Conservation (phyloP, 2,329 filamentous ascomycete genomes). For the Aspergillus oerlinghausenensis region DNA sequence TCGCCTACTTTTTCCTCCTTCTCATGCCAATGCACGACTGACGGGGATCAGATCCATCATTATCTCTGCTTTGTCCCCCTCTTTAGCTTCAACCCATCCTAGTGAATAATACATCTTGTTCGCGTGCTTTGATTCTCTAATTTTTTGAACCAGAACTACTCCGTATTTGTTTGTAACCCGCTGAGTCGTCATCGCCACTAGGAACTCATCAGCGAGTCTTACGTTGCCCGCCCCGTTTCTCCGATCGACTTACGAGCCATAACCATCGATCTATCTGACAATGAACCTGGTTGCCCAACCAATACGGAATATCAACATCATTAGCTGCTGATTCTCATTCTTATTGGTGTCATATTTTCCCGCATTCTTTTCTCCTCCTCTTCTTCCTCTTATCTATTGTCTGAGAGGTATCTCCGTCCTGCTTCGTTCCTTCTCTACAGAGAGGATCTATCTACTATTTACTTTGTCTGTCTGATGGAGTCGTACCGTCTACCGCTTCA, state of each 20-base stretch:
- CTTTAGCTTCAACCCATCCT: neutral
- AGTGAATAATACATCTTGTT: neutral
- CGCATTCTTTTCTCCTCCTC: slow-evolving; percentile 3
- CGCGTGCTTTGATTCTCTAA: neutral
- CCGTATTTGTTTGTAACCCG: neutral
- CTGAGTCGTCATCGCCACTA: neutral
- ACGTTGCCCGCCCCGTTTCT: neutral
- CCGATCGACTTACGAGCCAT: neutral
- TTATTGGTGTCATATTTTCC: slow-evolving; percentile 5
- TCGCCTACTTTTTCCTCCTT: neutral
- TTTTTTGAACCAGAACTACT: neutral
- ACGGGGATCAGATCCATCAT: neutral
- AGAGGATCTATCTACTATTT: slow-evolving; percentile 6
- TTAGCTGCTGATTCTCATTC: slow-evolving; percentile 1
- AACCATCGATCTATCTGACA: neutral
- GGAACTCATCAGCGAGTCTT: neutral
- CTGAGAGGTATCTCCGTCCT: slow-evolving; percentile 3
- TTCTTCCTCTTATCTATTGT: neutral
- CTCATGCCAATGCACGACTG: neutral
- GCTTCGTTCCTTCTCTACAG: neutral
- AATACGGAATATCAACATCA: neutral
- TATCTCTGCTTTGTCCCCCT: neutral
- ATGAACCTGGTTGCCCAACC: neutral
- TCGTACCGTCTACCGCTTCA: slow-evolving; percentile 20
- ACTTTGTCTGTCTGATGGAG: slow-evolving; percentile 22